Base-by-base conservation (phyloP, 768 basidiomycete species). In the Daedalea quercina region DNA sequence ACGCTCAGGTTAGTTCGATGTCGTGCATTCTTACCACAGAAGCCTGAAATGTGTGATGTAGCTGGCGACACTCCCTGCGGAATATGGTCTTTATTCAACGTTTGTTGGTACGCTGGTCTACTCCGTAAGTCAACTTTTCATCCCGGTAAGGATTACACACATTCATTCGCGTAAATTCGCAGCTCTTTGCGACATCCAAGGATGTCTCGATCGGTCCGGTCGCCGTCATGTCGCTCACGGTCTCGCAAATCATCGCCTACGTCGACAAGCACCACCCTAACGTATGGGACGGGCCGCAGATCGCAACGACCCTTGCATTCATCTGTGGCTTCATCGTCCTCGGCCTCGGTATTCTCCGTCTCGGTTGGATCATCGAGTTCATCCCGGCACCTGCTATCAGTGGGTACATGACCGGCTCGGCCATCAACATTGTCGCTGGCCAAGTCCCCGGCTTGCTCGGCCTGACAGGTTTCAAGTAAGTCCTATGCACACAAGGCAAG, bases 191-290 rank as follows among this genome's bases (percentile, higher is more conserved):
- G 22, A 98, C 96, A 0, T 91, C 91, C 25, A 97, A 97, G 69
- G 96, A 99, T 74, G 90, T 99, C 40, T 94, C 93, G n/a, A 98
- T 99, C 60, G 96, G 96, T 47, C 96, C 96, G 1, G 95, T 98
- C 60, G 95, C 96, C 8, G 95, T 99, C 65, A 96, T 99, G 94
- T 94, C 92, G 1, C 78, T 96, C 47, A 87, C 89, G 19, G 81
- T 84, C 17, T 78, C 90, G 8, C 82, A 90, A 65, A 83, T 97
- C 57, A 89, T 97, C 64, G 71, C 76, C 13, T 68, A 77, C 33
- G 81, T 96, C 49, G 62, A 85, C 42, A 61, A 71, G 0, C 60
- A 66, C 9, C 70, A 82, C 60, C 84, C 80, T 1, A 70, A 69
- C n/a, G 63, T 73, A 60, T 95, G 82, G 80, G 59, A 69, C 3